Evolutionary conservation across 2,329 filamentous ascomycete species (phyloP), one percentile per base, ranked within the genome.

Genomic region (Aspergillus jensenii): DNA sequence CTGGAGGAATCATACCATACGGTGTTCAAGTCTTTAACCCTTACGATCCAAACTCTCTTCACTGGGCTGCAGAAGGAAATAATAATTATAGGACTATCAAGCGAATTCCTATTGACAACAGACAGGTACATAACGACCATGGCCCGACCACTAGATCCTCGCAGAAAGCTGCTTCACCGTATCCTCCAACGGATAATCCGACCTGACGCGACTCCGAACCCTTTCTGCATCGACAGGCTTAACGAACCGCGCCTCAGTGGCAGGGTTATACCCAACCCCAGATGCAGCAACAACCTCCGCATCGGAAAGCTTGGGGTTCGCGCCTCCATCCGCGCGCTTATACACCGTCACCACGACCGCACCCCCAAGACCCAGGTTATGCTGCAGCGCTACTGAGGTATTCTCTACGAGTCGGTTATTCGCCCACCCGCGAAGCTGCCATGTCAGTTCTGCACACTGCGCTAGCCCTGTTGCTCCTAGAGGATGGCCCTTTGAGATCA

Each of bases 401-500:
- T 82, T 82, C 19, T 84, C 79, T 1, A 90, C 83, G 14, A 86
- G 79, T 41, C 93, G 84, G 80, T 97, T 97, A 77, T 95, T 96
- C 15, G 93, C 93, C 93, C 93, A 97, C 11, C 93, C 93, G 62
- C 93, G 86, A 67, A 98, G 81, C 71, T 98, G 93, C 93, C 93
- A 98, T 25, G 96, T 90, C 14, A 98, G 81, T 79, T 98, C 93
- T 4, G 93, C 91, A 72, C 93, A 97, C 79, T 98, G 93, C 14
- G 93, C 95, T 52, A 98, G 83, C 14, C 95, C 93, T 0, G 91
- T 96, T 0, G 93, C 93, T 31, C 93, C 95, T 4, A 98, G 86
- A 0, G 95, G 93, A 74, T 98, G 93, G 43, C 95, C 95, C 81
- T 98, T 98, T 62, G 90, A 95, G 69, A 98, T 98, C 57, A 98